Percentiles rank a stretch among this genome's conserved stretches.
These are phyloP conservation scores for Pichia sp. DNA, from an alignment of 1,139 yeast genomes.

Conservation along the genomic window DNA sequence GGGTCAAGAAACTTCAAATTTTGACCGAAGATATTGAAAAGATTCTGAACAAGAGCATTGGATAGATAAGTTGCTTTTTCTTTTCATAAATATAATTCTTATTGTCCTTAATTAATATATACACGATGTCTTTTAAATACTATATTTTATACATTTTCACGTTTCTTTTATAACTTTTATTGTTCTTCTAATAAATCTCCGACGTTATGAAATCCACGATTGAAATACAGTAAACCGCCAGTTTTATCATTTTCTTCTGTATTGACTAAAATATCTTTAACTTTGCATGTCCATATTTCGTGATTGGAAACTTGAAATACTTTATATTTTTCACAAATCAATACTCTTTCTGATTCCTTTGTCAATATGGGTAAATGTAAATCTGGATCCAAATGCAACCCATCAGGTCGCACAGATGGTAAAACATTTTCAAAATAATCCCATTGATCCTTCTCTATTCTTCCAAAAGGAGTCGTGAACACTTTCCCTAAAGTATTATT, in stretches of 20 bases:
- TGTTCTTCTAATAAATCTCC: conserved; percentile 29
- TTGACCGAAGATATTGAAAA: conserved; percentile 16
- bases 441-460: conserved; percentile 29
- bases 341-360: conserved; percentile 47
- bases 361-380: conserved; percentile 47
- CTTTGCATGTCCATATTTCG: conserved; percentile 80
- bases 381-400: conserved; percentile 8
- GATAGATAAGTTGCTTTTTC: neutral
- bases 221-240: conserved; percentile 62
- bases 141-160: neutral
- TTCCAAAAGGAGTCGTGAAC: conserved; percentile 35
- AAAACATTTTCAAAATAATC: conserved; percentile 13
- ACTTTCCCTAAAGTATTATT: conserved; percentile 2
- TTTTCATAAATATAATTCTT: neutral
- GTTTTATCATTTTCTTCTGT: conserved; percentile 23
- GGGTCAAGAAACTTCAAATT: conserved; percentile 18
- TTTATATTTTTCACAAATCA: conserved; percentile 52
- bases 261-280: conserved; percentile 39
- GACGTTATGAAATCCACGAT: conserved; percentile 51
- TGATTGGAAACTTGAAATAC: conserved; percentile 65
- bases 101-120: no score
- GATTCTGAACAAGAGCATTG: neutral
- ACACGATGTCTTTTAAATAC: neutral
- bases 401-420: conserved; percentile 6
- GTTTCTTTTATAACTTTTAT: neutral